Conservation (phyloP, 2,329 filamentous ascomycete genomes). For the Fusarium incarnatum region DNA sequence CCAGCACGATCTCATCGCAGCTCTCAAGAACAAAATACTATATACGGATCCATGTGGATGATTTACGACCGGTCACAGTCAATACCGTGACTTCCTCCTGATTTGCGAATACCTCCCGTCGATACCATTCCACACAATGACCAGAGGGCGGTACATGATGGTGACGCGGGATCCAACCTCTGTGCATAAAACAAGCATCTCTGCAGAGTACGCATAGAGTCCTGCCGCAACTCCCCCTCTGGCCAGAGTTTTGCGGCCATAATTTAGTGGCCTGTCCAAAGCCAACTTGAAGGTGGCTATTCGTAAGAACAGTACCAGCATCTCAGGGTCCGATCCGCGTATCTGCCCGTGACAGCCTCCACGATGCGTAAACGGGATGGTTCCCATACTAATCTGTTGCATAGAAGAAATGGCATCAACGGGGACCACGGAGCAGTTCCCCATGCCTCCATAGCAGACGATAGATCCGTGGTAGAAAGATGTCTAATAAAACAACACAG, state of each 20-base stretch:
- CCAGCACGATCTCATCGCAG: slow-evolving; percentile 27
- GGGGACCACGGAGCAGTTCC: not conserved
- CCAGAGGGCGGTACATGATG: not conserved
- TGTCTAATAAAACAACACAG: not conserved
- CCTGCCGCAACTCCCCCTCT: not conserved
- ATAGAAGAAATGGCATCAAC: not conserved
- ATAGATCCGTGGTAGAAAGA: slow-evolving; percentile 4
- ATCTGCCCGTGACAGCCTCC: not conserved
- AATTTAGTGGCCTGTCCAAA: slow-evolving; percentile 1
- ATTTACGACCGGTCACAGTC: slow-evolving; percentile 48
- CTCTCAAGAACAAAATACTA: slow-evolving; percentile 47
- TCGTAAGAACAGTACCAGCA: not conserved
- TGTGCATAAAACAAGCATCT: not conserved
- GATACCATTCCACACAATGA: not conserved
- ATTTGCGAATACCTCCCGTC: slow-evolving; percentile 14
- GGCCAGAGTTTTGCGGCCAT: slow-evolving; percentile 8
- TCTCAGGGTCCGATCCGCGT: not conserved
- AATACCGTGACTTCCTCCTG: slow-evolving; percentile 24
- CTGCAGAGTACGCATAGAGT: not conserved
- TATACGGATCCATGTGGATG: slow-evolving; percentile 53
- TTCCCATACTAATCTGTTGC: not conserved
- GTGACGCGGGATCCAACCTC: not conserved
- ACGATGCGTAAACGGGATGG: not conserved
- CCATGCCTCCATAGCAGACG: not conserved
- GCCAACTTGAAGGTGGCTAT: not conserved